phyloP scores from a whole-genome alignment of 2,329 filamentous ascomycete genomes.

The Chaetomiaceae sp. region DNA sequence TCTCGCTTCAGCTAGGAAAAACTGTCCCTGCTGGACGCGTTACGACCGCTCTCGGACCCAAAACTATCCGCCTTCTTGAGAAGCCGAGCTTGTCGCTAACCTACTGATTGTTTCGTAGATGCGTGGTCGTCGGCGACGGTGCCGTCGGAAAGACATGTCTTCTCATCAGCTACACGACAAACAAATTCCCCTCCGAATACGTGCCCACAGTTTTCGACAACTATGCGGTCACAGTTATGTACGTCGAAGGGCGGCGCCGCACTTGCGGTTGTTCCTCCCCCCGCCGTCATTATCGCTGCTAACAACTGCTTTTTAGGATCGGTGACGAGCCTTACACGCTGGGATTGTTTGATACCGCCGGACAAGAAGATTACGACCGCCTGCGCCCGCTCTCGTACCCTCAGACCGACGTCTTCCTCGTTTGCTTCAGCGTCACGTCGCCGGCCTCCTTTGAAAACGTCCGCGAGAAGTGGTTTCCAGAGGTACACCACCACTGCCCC shows the following conservation, averaged over 20 bases:
- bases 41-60: background rate
- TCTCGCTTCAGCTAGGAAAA: background rate
- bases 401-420: conserved; percentile 96
- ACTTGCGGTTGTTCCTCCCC: background rate
- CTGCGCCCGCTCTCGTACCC: conserved; percentile 95
- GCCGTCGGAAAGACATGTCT: conserved; percentile 99
- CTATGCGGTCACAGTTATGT: conserved; percentile 99
- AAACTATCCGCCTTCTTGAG: background rate
- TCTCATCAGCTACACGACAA: conserved; percentile 98
- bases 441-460: conserved; percentile 99
- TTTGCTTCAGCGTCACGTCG: conserved; percentile 97
- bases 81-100: conserved; percentile 3
- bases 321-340: conserved; percentile 98
- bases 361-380: conserved; percentile 98
- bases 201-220: conserved; percentile 99
- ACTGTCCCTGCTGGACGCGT: background rate
- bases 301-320: conserved; percentile 62
- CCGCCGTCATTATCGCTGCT: too few relatives aligned
- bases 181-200: conserved; percentile 99
- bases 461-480: conserved; percentile 97
- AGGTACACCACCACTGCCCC: conserved; percentile 97
- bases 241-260: conserved; percentile 50
- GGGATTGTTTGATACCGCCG: conserved; percentile 95
- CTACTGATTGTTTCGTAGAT: conserved; percentile 52
- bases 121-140: conserved; percentile 98